A percentile compares a stretch with the other conserved stretches of the same genome.
phyloP scores from a whole-genome alignment of 257 asterid genomes.

The Phtheirospermum japonicum region DNA sequence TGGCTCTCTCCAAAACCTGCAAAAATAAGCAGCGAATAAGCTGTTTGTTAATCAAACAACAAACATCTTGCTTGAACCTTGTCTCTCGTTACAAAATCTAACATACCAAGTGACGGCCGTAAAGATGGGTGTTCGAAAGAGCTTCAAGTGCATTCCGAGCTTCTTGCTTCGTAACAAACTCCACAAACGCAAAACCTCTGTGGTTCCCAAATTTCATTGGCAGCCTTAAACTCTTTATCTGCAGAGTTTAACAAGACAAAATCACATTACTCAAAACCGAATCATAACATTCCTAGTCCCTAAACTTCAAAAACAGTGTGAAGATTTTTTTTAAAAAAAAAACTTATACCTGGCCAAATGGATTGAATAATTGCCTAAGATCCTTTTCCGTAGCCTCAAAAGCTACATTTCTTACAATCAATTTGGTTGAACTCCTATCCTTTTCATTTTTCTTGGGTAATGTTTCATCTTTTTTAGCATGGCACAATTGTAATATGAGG shows the following conservation, averaged over 20 bases:
- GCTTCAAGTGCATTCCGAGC: conserved; percentile 80
- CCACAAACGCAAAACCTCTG: conserved; percentile 93
- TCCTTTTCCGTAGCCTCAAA: conserved; percentile 96
- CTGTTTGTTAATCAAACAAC: background rate
- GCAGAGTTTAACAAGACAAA: conserved; percentile 23
- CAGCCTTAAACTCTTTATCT: conserved; percentile 82
- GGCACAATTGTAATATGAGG: conserved; percentile 79
- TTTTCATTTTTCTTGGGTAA: conserved; percentile 44
- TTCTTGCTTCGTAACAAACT: conserved; percentile 86
- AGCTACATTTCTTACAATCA: conserved; percentile 90
- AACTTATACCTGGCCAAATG: conserved; percentile 80
- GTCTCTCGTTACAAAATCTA: background rate
- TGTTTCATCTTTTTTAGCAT: conserved; percentile 57
- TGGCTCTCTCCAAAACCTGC: conserved; percentile 94
- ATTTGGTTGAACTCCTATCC: conserved; percentile 77
- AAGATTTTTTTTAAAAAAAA: background rate
- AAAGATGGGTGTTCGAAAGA: conserved; percentile 82
- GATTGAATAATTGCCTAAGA: conserved; percentile 73
- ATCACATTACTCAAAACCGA: background rate
- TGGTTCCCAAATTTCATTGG: conserved; percentile 80
- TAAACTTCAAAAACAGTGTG: background rate
- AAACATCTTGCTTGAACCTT: background rate
- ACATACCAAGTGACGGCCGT: conserved; percentile 97
- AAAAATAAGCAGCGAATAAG: conserved; percentile 6
- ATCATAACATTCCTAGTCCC: too few species aligned